These are phyloP conservation scores for Larix sibirica DNA, from an alignment of 83 land plant genomes.

Conservation along the genomic window DNA sequence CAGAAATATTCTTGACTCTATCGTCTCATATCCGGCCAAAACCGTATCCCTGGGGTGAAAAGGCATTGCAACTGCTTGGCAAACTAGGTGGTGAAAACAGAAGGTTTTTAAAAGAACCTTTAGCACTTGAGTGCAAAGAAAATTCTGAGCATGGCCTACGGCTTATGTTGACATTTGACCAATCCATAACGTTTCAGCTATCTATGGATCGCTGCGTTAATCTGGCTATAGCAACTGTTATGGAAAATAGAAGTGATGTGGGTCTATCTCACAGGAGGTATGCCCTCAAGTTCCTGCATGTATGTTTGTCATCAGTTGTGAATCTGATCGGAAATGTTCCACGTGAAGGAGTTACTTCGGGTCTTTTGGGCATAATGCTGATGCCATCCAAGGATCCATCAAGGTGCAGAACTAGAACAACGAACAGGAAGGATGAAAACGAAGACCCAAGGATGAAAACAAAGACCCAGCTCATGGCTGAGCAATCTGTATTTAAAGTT, in stretches of 20 bases:
- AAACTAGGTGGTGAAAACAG: slow-evolving; percentile 95
- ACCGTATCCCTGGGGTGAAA: slow-evolving; percentile 94
- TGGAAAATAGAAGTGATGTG: slow-evolving; percentile 62
- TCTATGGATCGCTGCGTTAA: slow-evolving; percentile 94
- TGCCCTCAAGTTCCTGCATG: slow-evolving; percentile 84
- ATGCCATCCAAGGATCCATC: slow-evolving; percentile 79
- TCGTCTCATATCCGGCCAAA: slow-evolving; percentile 97
- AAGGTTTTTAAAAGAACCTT: slow-evolving; percentile 93
- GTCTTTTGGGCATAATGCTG: slow-evolving; percentile 67
- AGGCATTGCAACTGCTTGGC: slow-evolving; percentile 89
- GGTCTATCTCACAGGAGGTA: slow-evolving; percentile 86
- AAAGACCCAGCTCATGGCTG: slow-evolving; percentile 98
- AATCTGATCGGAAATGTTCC: slow-evolving; percentile 85
- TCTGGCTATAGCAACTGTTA: slow-evolving; percentile 83
- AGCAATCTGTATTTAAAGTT: slow-evolving; percentile 91
- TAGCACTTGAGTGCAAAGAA: slow-evolving; percentile 95
- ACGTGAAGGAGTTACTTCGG: slow-evolving; percentile 76
- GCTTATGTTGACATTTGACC: slow-evolving; percentile 93
- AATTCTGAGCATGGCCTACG: slow-evolving; percentile 98
- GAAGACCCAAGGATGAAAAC: too few relatives aligned
- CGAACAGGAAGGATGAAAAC: too few relatives aligned
- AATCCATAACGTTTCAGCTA: slow-evolving; percentile 86
- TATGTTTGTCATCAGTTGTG: slow-evolving; percentile 87
- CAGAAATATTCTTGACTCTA: slow-evolving; percentile 86
- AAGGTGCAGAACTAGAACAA: slow-evolving; percentile 63